phyloP scores from a whole-genome alignment of 495 filamentous ascomycete genomes.

The Talaromyces liani region DNA sequence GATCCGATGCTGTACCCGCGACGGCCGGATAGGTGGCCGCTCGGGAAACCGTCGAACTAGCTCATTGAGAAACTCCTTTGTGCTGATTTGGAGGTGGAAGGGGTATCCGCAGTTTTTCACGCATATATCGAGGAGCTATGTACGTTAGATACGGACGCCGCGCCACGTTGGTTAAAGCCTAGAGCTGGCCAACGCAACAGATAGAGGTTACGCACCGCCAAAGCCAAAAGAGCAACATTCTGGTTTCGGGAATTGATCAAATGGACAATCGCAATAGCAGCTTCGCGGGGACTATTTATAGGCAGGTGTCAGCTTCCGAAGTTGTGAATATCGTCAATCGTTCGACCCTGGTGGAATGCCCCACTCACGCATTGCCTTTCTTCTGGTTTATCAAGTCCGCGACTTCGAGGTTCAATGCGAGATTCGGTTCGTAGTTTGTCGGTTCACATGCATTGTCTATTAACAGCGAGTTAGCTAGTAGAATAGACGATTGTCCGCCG shows the following conservation, averaged over 20 bases:
- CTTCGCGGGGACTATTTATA: conserved; percentile 69
- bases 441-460: conserved; percentile 86
- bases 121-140: conserved; percentile 86
- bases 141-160: conserved; percentile 8
- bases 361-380: conserved; percentile 80
- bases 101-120: conserved; percentile 99
- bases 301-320: conserved; percentile 8
- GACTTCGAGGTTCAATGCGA: conserved; percentile 94
- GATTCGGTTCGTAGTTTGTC: conserved; percentile 93
- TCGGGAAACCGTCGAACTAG: conserved; percentile 94
- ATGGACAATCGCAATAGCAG: conserved; percentile 87
- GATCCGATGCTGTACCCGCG: conserved; percentile 83
- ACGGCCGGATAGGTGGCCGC: conserved; percentile 76
- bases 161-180: background rate
- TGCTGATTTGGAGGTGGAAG: conserved; percentile 96
- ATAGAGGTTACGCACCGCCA: conserved; percentile 44
- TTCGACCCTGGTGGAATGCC: background rate
- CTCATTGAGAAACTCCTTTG: conserved; percentile 98
- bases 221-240: conserved; percentile 84
- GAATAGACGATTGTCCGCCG: background rate
- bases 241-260: conserved; percentile 94
- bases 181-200: background rate
- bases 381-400: conserved; percentile 94
- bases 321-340: background rate
- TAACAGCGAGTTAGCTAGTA: background rate